Evolutionary conservation across 192 early-diverging fungal species (phyloP).

Genomic region (Dispira parvispora): DNA sequence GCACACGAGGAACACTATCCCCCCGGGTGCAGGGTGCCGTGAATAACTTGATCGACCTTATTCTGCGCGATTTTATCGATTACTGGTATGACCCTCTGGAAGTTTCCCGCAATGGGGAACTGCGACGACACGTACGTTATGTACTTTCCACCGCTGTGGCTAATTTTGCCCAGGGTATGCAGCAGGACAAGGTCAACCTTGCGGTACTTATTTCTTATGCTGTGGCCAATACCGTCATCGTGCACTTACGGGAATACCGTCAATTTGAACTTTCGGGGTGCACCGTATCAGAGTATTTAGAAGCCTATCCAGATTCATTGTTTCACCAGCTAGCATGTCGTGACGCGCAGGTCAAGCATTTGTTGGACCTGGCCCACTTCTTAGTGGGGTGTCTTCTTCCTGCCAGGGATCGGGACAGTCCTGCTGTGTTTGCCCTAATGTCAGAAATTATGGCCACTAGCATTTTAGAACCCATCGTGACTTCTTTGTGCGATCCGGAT

Average conservation of each 20-base stretch:
- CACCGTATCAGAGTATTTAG: background rate
- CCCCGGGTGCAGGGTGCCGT: background rate
- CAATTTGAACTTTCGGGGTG: slow-evolving; percentile 3
- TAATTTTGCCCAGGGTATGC: background rate
- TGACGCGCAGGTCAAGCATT: background rate
- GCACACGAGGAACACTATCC: background rate
- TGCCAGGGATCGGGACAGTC: slow-evolving; percentile 1
- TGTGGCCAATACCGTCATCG: slow-evolving; percentile 6
- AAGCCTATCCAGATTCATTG: background rate
- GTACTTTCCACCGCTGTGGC: background rate
- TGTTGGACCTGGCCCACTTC: slow-evolving; percentile 5
- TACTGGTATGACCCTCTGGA: slow-evolving; percentile 10
- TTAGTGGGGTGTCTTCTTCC: background rate
- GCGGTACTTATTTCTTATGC: slow-evolving; percentile 6
- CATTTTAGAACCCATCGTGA: slow-evolving; percentile 6
- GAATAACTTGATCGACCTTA: background rate
- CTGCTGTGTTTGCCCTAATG: slow-evolving; percentile 3
- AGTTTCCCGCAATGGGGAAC: background rate
- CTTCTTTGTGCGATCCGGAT: slow-evolving; percentile 8
- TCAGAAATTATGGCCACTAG: slow-evolving; percentile 10
- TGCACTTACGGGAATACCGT: slow-evolving; percentile 11
- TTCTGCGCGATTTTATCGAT: slow-evolving; percentile 12
- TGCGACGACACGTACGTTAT: background rate
- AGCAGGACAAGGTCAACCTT: slow-evolving; percentile 5
- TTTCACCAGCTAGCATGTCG: background rate